Conservation (phyloP, 2,329 filamentous ascomycete genomes). For the Rhynchosporium agropyri region DNA sequence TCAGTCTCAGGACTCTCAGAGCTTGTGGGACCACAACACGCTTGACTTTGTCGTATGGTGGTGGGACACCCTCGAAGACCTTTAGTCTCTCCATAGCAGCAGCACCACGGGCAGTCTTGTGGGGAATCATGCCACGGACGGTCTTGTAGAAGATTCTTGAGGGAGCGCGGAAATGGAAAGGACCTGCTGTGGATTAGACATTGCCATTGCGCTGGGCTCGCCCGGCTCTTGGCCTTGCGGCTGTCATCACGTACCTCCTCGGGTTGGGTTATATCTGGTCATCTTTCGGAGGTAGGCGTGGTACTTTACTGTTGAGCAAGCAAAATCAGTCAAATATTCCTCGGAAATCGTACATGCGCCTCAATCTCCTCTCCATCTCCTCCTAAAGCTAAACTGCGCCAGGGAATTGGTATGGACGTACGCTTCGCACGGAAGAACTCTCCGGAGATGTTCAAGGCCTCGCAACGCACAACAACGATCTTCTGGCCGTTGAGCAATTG, state of each 20-base stretch:
- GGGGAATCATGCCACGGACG: slow-evolving; percentile 99
- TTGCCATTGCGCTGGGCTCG: slow-evolving; percentile 12
- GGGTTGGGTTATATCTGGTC: slow-evolving; percentile 99
- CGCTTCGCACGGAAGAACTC: slow-evolving; percentile 99
- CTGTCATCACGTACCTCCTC: slow-evolving; percentile 68
- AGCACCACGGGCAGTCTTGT: slow-evolving; percentile 98
- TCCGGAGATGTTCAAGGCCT: slow-evolving; percentile 99
- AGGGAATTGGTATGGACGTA: slow-evolving; percentile 61
- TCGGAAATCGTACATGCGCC: slow-evolving; percentile 23
- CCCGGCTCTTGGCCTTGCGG: slow-evolving; percentile 4
- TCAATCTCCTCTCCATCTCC: slow-evolving; percentile 19
- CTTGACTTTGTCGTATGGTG: slow-evolving; percentile 99
- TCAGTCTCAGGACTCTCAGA: slow-evolving; percentile 91
- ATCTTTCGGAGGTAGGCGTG: slow-evolving; percentile 99
- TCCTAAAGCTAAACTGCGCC: slow-evolving; percentile 22
- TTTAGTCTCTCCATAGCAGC: slow-evolving; percentile 98
- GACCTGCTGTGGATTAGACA: slow-evolving; percentile 61
- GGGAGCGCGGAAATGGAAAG: slow-evolving; percentile 99
- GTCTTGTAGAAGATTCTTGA: slow-evolving; percentile 99
- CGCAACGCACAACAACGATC: slow-evolving; percentile 98
- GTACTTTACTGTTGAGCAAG: slow-evolving; percentile 87
- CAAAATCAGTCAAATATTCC: slow-evolving; percentile 50
- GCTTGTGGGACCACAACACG: slow-evolving; percentile 99
- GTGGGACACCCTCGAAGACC: slow-evolving; percentile 99
- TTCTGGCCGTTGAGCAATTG: slow-evolving; percentile 99